These are phyloP conservation scores for Nicotiana undulata DNA, from an alignment of 257 asterid genomes.

Conservation along the genomic window DNA sequence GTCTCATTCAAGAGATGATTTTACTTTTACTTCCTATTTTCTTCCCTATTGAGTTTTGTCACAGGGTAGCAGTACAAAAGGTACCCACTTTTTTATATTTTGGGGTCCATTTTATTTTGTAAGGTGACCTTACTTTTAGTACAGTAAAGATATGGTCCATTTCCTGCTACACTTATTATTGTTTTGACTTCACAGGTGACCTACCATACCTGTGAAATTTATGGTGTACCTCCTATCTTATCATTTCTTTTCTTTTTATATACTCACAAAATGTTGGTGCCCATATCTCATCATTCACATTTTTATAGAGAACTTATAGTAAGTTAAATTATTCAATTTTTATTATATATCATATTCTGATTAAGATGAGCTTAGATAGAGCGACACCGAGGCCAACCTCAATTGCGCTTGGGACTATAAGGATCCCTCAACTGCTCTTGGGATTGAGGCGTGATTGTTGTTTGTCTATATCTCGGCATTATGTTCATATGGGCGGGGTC, in stretches of 20 bases:
- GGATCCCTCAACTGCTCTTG: background rate
- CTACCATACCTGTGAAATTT: background rate
- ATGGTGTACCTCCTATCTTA: background rate
- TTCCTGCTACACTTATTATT: background rate
- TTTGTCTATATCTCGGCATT: background rate
- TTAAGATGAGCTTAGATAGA: background rate
- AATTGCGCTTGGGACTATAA: background rate
- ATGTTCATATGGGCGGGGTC: background rate
- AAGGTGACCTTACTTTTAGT: background rate
- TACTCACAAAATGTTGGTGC: background rate
- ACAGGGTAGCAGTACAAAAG: background rate
- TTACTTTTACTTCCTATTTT: background rate
- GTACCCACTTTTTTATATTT: background rate
- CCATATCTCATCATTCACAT: background rate
- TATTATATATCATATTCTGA: background rate
- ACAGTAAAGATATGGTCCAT: background rate
- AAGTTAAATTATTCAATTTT: no score
- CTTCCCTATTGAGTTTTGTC: background rate
- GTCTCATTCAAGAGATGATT: background rate
- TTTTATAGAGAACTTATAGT: background rate
- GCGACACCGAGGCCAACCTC: background rate
- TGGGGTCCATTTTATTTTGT: background rate
- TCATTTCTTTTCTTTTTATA: background rate
- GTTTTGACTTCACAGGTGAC: background rate
- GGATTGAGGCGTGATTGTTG: background rate